phyloP scores from a whole-genome alignment of 208 protist genomes.

The Acanthamoeba comandoni region DNA sequence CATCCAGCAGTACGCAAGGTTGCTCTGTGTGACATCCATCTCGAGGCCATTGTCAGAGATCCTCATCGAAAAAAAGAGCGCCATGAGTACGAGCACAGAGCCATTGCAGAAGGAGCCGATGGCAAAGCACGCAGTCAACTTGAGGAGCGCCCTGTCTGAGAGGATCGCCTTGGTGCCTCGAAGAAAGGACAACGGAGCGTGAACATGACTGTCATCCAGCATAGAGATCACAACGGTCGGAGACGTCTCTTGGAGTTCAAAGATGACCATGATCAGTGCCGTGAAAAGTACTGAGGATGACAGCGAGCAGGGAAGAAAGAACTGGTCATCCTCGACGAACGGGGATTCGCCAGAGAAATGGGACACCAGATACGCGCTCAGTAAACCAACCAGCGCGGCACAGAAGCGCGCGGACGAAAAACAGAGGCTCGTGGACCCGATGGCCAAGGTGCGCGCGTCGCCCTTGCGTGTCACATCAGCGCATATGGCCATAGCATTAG shows the following conservation, averaged over 20 bases:
- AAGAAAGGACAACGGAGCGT: background rate
- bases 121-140: slow-evolving; percentile 16
- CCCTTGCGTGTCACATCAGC: slow-evolving; percentile 44
- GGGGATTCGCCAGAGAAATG: slow-evolving; percentile 3
- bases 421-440: slow-evolving; percentile 23
- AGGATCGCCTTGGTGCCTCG: slow-evolving; percentile 20
- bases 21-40: too few relatives aligned
- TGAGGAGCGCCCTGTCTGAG: slow-evolving; percentile 21
- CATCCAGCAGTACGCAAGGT: too few relatives aligned
- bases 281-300: background rate
- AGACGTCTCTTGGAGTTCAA: slow-evolving; percentile 28
- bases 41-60: too few relatives aligned
- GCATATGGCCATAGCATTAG: slow-evolving; percentile 15
- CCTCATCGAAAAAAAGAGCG: slow-evolving; percentile 35
- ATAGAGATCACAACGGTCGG: too few relatives aligned
- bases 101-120: slow-evolving; percentile 44
- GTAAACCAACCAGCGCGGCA: too few relatives aligned
- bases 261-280: slow-evolving; percentile 22
- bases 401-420: too few relatives aligned
- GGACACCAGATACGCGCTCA: too few relatives aligned
- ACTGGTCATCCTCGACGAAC: slow-evolving; percentile 38
- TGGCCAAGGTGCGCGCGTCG: slow-evolving; percentile 27
- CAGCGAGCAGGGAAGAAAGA: slow-evolving; percentile 28
- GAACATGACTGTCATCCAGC: background rate
- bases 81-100: slow-evolving; percentile 29